Evolutionary conservation across 352 stramenopile species (phyloP), one percentile per base, ranked within the genome.

Genomic region (Peronospora destructor): DNA sequence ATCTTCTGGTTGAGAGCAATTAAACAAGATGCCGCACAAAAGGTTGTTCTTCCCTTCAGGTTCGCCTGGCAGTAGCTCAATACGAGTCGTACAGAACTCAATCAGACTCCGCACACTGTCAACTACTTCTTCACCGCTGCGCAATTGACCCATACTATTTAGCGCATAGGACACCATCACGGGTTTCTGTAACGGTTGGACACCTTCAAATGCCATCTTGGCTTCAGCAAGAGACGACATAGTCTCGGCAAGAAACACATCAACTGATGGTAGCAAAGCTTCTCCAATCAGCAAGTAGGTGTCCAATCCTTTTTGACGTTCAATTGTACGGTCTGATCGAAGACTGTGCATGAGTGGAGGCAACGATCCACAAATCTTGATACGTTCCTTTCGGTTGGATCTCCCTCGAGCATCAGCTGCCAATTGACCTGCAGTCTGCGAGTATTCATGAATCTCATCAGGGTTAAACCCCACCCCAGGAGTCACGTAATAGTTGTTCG

Each of bases 1-100:
- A 33, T 88, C 70, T 69, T 97, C 91, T 0, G 91, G 91, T 39
- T 96, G 84, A 46, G 71, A 89, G 55, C 86, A 97, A 61, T 96
- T 97, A 54, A 97, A 96, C 11, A 97, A 53, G 28, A 97, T 68
- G 34, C 55, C 87, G 19, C 68, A 57, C 3, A 96, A 59, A 53
- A 53, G 49, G 35, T 47, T 80, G 49, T 13, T 48, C 8, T 53
- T 52, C 6, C 9, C 32, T 21, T 65, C 34, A 19, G 17, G 33
- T 7, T 66, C 61, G 4, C 46, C 49, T 6, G 56, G 56, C n/a
- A 34, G n/a, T 6, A 54, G 4, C 36, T 68, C 44, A 14, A 35
- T 48, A 14, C 33, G 23, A 29, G 34, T 41, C n/a, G 45, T 47
- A 34, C 56, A 64, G 40, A 81, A 83, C n/a, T 70, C 63, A 16